These are phyloP conservation scores for Acacia confusa DNA, from an alignment of 306 rosid genomes.

Conservation along the genomic window DNA sequence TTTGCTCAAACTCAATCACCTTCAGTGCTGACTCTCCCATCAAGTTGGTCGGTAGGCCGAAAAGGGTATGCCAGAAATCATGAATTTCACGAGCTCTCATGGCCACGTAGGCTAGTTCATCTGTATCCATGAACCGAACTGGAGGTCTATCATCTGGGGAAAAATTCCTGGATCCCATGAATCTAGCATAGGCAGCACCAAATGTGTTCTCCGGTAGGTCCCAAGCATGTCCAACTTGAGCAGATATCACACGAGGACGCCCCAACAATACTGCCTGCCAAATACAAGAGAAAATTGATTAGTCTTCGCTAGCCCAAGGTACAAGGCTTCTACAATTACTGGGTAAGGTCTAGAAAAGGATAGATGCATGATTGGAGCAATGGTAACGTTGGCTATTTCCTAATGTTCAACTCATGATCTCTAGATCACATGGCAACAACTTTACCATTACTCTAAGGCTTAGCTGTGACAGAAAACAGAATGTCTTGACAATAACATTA, in stretches of 20 bases:
- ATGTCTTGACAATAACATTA: background rate
- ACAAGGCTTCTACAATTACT: too few species aligned
- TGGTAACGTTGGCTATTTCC: too few species aligned
- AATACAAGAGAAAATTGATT: constrained; percentile 21
- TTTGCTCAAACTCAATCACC: constrained; percentile 70
- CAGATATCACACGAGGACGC: constrained; percentile 56
- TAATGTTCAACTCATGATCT: too few species aligned
- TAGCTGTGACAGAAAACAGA: background rate
- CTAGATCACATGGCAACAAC: too few species aligned
- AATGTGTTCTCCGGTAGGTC: constrained; percentile 76
- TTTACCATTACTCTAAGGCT: too few species aligned
- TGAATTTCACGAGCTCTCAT: constrained; percentile 76
- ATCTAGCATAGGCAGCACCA: constrained; percentile 89
- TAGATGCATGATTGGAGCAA: too few species aligned
- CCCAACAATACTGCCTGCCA: constrained; percentile 54
- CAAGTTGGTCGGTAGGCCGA: constrained; percentile 64
- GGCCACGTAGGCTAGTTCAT: constrained; percentile 63
- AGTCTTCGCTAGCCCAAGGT: background rate
- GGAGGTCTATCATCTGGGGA: constrained; percentile 95
- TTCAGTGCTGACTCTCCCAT: constrained; percentile 71
- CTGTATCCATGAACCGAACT: constrained; percentile 84
- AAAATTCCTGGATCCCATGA: constrained; percentile 96
- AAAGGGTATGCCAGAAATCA: constrained; percentile 76
- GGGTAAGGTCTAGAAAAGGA: too few species aligned
- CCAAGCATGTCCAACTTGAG: constrained; percentile 65